A percentile compares a stretch with the other conserved stretches of the same genome.
Evolutionary conservation across 2,329 filamentous ascomycete genomes (phyloP).

Genomic region (Diaporthe helianthi): DNA sequence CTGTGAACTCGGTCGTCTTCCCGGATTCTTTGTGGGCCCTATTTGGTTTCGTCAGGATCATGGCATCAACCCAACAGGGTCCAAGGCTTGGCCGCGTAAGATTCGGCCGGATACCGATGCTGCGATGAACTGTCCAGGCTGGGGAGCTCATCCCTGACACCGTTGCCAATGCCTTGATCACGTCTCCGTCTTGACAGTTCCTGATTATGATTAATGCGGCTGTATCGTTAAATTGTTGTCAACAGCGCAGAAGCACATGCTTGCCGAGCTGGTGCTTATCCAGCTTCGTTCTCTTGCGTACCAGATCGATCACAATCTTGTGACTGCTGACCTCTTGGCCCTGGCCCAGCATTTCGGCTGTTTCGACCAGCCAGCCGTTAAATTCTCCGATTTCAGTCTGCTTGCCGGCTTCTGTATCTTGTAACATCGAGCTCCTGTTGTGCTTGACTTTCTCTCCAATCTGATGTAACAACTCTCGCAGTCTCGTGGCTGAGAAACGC

Average conservation of each 20-base stretch:
- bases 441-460: slow-evolving; percentile 56
- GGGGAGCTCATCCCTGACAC: slow-evolving; percentile 6
- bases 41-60: not conserved
- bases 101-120: not conserved
- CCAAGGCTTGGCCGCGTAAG: not conserved
- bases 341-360: slow-evolving; percentile 37
- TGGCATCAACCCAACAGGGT: not conserved
- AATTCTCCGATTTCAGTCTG: slow-evolving; percentile 64
- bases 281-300: slow-evolving; percentile 36
- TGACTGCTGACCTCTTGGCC: slow-evolving; percentile 36
- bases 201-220: not conserved
- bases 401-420: slow-evolving; percentile 60
- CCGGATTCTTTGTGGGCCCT: not conserved
- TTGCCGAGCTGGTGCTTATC: slow-evolving; percentile 32
- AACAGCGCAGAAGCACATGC: slow-evolving; percentile 31
- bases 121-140: slow-evolving; percentile 19
- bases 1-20: not conserved
- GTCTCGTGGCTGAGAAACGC: slow-evolving; percentile 51
- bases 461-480: slow-evolving; percentile 54
- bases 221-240: slow-evolving; percentile 10
- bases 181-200: slow-evolving; percentile 1
- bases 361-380: slow-evolving; percentile 61
- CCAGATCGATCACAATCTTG: slow-evolving; percentile 37
- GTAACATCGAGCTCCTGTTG: slow-evolving; percentile 69
- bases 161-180: slow-evolving; percentile 3